Conservation (phyloP, 2,329 filamentous ascomycete species). For the Verticillium tricorpus region DNA sequence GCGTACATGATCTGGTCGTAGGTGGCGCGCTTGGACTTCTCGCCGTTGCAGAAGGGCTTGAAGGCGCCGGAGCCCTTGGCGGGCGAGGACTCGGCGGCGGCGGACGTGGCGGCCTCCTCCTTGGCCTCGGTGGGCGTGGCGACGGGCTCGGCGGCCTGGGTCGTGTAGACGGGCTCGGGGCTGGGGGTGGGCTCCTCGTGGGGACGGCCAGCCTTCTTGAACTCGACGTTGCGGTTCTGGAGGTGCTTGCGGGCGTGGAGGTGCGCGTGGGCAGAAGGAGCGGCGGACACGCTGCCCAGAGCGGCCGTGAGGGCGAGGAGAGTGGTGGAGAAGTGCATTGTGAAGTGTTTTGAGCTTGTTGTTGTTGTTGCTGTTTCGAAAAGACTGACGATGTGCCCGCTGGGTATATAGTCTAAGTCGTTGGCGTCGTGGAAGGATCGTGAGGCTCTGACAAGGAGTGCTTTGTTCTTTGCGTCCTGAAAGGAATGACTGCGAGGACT, state of each 20-base stretch:
- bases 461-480: slow-evolving; percentile 6
- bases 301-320: slow-evolving; percentile 32
- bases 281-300: slow-evolving; percentile 33
- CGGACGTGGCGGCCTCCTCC: slow-evolving; percentile 25
- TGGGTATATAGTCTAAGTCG: slow-evolving; percentile 2
- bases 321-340: slow-evolving; percentile 37
- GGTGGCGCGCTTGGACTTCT: slow-evolving; percentile 40
- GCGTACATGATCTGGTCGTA: slow-evolving; percentile 38
- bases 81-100: slow-evolving; percentile 29
- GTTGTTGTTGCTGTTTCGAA: slow-evolving; percentile 1
- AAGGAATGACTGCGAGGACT: slow-evolving; percentile 14
- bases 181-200: slow-evolving; percentile 6
- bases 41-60: slow-evolving; percentile 28
- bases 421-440: slow-evolving; percentile 5
- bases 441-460: not conserved
- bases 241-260: slow-evolving; percentile 16
- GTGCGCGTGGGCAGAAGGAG: slow-evolving; percentile 34
- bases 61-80: slow-evolving; percentile 22
- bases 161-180: slow-evolving; percentile 4
- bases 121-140: slow-evolving; percentile 23
- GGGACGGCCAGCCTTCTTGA: slow-evolving; percentile 3
- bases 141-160: slow-evolving; percentile 14
- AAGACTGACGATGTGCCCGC: slow-evolving; percentile 1
- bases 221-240: not conserved
- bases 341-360: not conserved